Evolutionary conservation across 1,139 yeast genomes (phyloP).

Genomic region (Blastobotrys ciferrii): DNA sequence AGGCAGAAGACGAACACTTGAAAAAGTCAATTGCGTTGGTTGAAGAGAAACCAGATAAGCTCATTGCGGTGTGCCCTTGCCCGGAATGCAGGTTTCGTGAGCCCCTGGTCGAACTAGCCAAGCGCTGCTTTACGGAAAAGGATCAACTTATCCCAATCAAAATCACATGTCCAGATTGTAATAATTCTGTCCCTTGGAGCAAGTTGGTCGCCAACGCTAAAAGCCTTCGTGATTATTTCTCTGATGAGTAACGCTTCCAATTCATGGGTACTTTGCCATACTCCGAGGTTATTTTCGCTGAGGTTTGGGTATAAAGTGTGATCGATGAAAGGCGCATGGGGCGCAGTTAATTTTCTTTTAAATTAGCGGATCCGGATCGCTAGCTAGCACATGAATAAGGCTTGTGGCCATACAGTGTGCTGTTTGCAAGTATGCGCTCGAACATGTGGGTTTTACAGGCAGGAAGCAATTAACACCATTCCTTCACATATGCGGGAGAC

Average conservation of each 20-base stretch:
- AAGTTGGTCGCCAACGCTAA: slow-evolving; percentile 16
- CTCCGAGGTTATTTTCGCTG: no score
- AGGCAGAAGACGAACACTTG: slow-evolving; percentile 2
- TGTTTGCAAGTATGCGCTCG: no score
- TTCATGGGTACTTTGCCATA: no score
- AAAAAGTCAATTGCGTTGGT: slow-evolving; percentile 8
- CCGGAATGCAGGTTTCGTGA: neutral
- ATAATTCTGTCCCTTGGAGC: slow-evolving; percentile 16
- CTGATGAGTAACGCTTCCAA: neutral
- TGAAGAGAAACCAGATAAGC: neutral
- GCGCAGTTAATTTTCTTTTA: no score
- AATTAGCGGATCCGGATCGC: no score
- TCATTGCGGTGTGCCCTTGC: slow-evolving; percentile 14
- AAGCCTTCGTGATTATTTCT: neutral
- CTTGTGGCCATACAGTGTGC: no score
- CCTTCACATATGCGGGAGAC: no score
- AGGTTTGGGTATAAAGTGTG: no score
- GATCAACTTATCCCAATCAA: slow-evolving; percentile 19
- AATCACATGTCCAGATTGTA: slow-evolving; percentile 22
- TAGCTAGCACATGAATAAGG: no score
- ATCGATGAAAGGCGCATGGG: no score
- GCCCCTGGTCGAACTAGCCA: slow-evolving; percentile 19
- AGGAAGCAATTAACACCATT: no score
- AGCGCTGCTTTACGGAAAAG: slow-evolving; percentile 4
- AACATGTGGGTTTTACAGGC: no score